These are phyloP conservation scores for Rhizopogon vinicolor DNA, from an alignment of 768 basidiomycete species.

Conservation along the genomic window DNA sequence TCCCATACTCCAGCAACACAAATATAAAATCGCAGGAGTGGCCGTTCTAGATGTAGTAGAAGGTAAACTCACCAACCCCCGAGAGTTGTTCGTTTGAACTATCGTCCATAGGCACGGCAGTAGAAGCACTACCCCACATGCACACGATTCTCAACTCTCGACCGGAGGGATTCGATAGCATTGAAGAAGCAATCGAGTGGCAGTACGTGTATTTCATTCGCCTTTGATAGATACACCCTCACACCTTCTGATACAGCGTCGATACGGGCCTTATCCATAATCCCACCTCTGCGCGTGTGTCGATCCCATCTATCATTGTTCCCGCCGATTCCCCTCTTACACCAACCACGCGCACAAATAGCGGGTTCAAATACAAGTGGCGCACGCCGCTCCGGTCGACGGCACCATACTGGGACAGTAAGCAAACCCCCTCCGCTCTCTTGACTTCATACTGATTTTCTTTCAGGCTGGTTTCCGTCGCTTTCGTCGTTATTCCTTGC, in stretches of 20 bases:
- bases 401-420: slow-evolving; percentile 87
- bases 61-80: slow-evolving; percentile 39
- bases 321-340: slow-evolving; percentile 36
- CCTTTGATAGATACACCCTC: neutral
- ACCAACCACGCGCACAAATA: slow-evolving; percentile 22
- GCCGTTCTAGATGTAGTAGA: slow-evolving; percentile 88
- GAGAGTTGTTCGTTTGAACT: neutral
- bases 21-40: slow-evolving; percentile 73
- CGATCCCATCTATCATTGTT: slow-evolving; percentile 75
- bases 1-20: slow-evolving; percentile 57
- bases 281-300: slow-evolving; percentile 76
- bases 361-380: slow-evolving; percentile 54
- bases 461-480: slow-evolving; percentile 78
- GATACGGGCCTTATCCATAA: slow-evolving; percentile 82
- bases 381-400: slow-evolving; percentile 80
- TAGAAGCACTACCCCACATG: slow-evolving; percentile 94
- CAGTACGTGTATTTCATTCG: slow-evolving; percentile 59
- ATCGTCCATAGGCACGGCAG: slow-evolving; percentile 64
- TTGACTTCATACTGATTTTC: neutral
- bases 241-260: slow-evolving; percentile 43
- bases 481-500: slow-evolving; percentile 78
- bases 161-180: slow-evolving; percentile 78
- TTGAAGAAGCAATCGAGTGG: slow-evolving; percentile 91
- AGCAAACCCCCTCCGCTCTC: slow-evolving; percentile 14
- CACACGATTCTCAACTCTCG: slow-evolving; percentile 78